Evolutionary conservation across 2,329 filamentous ascomycete genomes (phyloP).

Genomic region (Fusarium proliferatum): DNA sequence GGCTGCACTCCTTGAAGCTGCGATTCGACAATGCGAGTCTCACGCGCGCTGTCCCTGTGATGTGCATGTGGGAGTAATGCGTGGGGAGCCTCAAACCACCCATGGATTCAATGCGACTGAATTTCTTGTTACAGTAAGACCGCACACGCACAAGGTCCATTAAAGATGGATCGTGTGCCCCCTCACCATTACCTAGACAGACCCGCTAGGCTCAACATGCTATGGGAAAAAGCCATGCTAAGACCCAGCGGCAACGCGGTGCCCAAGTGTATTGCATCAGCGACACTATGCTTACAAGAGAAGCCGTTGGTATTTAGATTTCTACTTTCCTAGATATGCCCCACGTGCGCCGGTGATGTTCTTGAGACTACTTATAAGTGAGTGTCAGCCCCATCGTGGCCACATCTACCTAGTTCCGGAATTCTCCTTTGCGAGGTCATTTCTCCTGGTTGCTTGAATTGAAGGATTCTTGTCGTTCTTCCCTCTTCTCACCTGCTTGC

Average conservation of each 20-base stretch:
- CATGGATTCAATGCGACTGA: neutral
- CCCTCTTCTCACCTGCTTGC: conserved; percentile 3
- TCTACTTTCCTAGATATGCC: conserved; percentile 11
- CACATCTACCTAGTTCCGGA: conserved; percentile 6
- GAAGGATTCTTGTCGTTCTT: conserved; percentile 15
- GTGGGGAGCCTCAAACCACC: conserved; percentile 27
- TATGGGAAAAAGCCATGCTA: conserved; percentile 22
- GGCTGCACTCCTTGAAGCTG: neutral
- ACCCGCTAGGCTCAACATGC: conserved; percentile 5
- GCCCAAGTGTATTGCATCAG: conserved; percentile 29
- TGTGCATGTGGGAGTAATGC: conserved; percentile 27
- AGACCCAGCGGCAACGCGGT: neutral
- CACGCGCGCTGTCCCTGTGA: conserved; percentile 30
- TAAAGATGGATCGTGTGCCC: conserved; percentile 29
- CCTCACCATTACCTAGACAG: conserved; percentile 22
- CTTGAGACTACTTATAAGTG: conserved; percentile 32
- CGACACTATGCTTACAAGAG: conserved; percentile 23
- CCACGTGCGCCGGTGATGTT: conserved; percentile 22
- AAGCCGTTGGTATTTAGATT: conserved; percentile 14
- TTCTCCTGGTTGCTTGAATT: conserved; percentile 8
- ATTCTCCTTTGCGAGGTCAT: neutral
- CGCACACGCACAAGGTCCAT: conserved; percentile 14
- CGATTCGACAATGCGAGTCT: conserved; percentile 23
- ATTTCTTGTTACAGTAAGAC: conserved; percentile 14
- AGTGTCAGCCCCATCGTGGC: conserved; percentile 20